phyloP scores from a whole-genome alignment of 805 yeast genomes.

The Cyberlindnera americana region DNA sequence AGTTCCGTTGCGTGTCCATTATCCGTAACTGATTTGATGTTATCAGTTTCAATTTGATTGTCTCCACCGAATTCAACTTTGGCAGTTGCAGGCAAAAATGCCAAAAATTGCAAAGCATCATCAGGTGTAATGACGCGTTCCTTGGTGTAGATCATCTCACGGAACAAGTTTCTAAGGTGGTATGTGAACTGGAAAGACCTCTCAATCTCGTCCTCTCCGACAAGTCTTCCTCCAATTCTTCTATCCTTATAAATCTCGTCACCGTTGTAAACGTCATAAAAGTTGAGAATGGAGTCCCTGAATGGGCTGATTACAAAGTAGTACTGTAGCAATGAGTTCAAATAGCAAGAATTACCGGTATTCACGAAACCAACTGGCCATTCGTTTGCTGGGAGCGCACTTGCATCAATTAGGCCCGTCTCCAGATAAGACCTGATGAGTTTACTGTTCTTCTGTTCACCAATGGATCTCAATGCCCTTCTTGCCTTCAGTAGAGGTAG shows the following conservation, averaged over 20 bases:
- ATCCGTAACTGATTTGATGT: too few relatives aligned
- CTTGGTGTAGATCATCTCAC: conserved; percentile 60
- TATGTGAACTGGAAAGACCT: conserved; percentile 80
- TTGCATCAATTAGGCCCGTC: conserved; percentile 60
- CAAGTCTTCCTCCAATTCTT: conserved; percentile 84
- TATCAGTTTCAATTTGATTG: too few relatives aligned
- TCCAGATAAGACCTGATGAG: conserved; percentile 53
- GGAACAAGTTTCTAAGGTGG: conserved; percentile 66
- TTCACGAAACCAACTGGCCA: conserved; percentile 94
- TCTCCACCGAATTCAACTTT: conserved; percentile 48
- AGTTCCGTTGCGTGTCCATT: conserved; percentile 2
- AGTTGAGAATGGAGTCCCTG: conserved; percentile 59
- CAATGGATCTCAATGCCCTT: conserved; percentile 53
- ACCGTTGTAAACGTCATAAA: conserved; percentile 37
- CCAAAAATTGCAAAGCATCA: conserved; percentile 81
- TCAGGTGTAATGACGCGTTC: conserved; percentile 73
- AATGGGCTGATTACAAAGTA: conserved; percentile 84
- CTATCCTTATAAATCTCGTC: conserved; percentile 40
- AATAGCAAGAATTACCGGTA: conserved; percentile 93
- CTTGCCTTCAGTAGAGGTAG: conserved; percentile 56
- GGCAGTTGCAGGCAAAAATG: conserved; percentile 70
- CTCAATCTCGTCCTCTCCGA: conserved; percentile 72
- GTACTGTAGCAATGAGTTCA: conserved; percentile 86
- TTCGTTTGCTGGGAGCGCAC: conserved; percentile 54
- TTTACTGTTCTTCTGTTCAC: conserved; percentile 49